phyloP scores from a whole-genome alignment of 352 stramenopile species.

The Halophytophthora polymorphica region DNA sequence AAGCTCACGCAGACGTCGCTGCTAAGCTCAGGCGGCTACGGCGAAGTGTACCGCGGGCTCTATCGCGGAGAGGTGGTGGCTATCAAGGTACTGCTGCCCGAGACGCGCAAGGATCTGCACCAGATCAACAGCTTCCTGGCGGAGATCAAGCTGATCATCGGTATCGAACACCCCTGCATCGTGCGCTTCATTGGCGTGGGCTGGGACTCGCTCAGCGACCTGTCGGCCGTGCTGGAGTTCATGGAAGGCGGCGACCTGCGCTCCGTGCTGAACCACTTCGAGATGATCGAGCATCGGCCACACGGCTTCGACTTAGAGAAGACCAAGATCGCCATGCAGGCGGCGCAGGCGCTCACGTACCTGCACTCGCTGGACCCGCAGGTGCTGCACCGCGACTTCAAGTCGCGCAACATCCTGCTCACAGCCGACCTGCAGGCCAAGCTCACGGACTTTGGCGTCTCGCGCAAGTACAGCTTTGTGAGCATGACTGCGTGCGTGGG shows the following conservation, averaged over 20 bases:
- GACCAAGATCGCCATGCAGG: neutral
- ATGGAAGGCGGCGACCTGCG: conserved; percentile 18
- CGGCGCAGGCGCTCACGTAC: no score
- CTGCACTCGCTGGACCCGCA: no score
- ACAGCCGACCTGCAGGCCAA: conserved; percentile 5
- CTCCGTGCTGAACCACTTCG: conserved; percentile 18
- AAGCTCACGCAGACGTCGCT: neutral
- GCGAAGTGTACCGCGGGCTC: conserved; percentile 15
- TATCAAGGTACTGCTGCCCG: conserved; percentile 13
- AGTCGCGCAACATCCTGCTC: conserved; percentile 66
- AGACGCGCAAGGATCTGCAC: neutral
- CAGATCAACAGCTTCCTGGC: conserved; percentile 15
- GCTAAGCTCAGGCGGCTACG: conserved; percentile 9
- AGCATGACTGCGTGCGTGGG: conserved; percentile 14
- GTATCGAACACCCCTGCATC: conserved; percentile 12
- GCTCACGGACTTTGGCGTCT: conserved; percentile 5
- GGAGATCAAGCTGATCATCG: conserved; percentile 12
- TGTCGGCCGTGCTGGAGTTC: conserved; percentile 17
- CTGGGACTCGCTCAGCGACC: conserved; percentile 16
- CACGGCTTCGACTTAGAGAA: neutral
- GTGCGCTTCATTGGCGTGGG: conserved; percentile 17
- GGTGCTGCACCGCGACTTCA: conserved; percentile 85
- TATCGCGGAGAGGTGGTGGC: conserved; percentile 11
- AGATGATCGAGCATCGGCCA: no score
- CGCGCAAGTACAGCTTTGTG: conserved; percentile 1